Conservation (phyloP, 352 stramenopile species). For the Pythium guiyangense region DNA sequence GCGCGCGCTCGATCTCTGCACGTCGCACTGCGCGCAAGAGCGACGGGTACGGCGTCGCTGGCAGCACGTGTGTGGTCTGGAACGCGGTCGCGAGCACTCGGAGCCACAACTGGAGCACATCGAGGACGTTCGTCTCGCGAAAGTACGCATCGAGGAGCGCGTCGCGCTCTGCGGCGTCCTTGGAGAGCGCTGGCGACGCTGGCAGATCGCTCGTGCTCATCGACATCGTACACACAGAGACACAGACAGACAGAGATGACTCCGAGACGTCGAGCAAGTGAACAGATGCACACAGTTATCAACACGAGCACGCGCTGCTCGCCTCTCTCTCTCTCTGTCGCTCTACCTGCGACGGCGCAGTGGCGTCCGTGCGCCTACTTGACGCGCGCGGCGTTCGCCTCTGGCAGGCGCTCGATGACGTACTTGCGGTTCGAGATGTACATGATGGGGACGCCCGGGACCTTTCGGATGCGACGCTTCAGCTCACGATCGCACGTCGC, state of each 20-base stretch:
- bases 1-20: conserved; percentile 16
- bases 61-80: conserved; percentile 21
- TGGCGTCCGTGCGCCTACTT: conserved; percentile 41
- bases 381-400: conserved; percentile 91
- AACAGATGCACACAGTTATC: too few relatives aligned
- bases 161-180: conserved; percentile 19
- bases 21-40: conserved; percentile 31
- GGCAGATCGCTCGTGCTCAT: too few relatives aligned
- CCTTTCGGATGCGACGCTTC: conserved; percentile 98
- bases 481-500: conserved; percentile 99
- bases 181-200: conserved; percentile 11
- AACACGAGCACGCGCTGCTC: not conserved
- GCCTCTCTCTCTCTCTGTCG: not conserved
- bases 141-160: conserved; percentile 42
- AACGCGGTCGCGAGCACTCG: conserved; percentile 20
- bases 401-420: conserved; percentile 98
- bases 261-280: too few relatives aligned
- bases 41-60: conserved; percentile 29
- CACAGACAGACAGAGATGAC: too few relatives aligned
- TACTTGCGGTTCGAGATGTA: conserved; percentile 99
- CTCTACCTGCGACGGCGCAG: conserved; percentile 6
- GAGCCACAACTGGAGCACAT: conserved; percentile 29
- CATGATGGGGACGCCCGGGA: conserved; percentile 99
- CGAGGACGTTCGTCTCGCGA: conserved; percentile 27
- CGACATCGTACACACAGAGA: too few relatives aligned